These are phyloP conservation scores for Crithidia bombi DNA, from an alignment of 208 protist genomes.

Conservation along the genomic window DNA sequence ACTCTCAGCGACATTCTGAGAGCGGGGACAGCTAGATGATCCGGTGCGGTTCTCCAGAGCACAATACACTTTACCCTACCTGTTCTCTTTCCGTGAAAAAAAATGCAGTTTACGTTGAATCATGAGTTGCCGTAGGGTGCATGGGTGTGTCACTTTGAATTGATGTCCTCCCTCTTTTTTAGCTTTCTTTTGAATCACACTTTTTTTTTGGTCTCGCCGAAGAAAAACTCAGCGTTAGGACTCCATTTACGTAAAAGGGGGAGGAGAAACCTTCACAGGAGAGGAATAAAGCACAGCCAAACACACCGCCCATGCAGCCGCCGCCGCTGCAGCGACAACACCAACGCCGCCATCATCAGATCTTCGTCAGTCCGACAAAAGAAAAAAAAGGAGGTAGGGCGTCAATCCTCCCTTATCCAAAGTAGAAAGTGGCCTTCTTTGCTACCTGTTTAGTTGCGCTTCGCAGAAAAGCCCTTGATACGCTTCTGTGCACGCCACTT, in stretches of 20 bases:
- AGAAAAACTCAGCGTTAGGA: not conserved
- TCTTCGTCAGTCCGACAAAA: not conserved
- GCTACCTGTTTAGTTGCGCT: constrained; percentile 9
- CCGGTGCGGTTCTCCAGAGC: no score
- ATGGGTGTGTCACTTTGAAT: not conserved
- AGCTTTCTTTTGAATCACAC: no score
- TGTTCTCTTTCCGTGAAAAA: no score
- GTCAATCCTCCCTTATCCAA: no score
- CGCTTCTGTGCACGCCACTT: constrained; percentile 53
- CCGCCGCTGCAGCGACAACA: not conserved
- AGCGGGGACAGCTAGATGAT: no score
- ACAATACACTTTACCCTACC: no score
- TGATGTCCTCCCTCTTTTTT: no score
- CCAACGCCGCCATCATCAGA: not conserved
- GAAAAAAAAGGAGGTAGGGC: not conserved
- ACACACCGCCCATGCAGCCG: not conserved
- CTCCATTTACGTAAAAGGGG: not conserved
- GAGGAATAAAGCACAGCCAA: not conserved
- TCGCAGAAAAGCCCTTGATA: constrained; percentile 18
- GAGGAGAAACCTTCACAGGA: not conserved
- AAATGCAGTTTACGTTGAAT: no score
- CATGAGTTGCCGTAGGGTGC: not conserved
- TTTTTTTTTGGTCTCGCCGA: not conserved
- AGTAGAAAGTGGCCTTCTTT: no score
- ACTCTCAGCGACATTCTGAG: no score